phyloP scores from a whole-genome alignment of 805 yeast species.

The Blastobotrys chiropterorum region DNA sequence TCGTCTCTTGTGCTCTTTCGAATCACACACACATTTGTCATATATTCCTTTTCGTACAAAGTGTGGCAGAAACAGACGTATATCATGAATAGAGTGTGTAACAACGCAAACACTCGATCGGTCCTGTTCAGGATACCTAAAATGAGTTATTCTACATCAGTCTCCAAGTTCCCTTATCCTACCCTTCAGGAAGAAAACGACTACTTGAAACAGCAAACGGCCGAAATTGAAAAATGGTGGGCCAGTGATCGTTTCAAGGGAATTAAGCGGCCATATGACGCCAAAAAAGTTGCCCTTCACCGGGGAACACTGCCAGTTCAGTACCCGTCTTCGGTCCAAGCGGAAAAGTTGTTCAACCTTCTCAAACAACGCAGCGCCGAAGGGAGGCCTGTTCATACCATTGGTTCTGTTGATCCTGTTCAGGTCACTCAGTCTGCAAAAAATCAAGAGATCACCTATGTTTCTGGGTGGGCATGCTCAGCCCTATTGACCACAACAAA shows the following conservation, averaged over 20 bases:
- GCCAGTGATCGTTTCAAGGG: conserved; percentile 40
- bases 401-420: conserved; percentile 59
- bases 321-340: conserved; percentile 47
- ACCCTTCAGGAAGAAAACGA: conserved; percentile 27
- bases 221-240: conserved; percentile 46
- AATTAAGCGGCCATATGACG: conserved; percentile 46
- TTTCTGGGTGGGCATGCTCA: conserved; percentile 60
- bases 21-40: neutral
- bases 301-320: conserved; percentile 42
- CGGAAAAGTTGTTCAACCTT: conserved; percentile 44
- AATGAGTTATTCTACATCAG: conserved; percentile 14
- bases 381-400: conserved; percentile 46
- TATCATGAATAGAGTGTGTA: neutral
- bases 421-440: conserved; percentile 53
- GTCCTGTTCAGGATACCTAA: neutral
- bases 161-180: conserved; percentile 35
- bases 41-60: too few relatives aligned
- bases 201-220: conserved; percentile 31
- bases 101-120: neutral
- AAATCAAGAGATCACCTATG: conserved; percentile 48
- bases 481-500: conserved; percentile 52
- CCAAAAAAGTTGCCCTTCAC: conserved; percentile 46
- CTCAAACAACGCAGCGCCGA: conserved; percentile 37
- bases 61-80: too few relatives aligned
- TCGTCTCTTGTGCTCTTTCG: too few relatives aligned